phyloP scores from a whole-genome alignment of 2,329 filamentous ascomycete species.

The Huntiella decipiens region DNA sequence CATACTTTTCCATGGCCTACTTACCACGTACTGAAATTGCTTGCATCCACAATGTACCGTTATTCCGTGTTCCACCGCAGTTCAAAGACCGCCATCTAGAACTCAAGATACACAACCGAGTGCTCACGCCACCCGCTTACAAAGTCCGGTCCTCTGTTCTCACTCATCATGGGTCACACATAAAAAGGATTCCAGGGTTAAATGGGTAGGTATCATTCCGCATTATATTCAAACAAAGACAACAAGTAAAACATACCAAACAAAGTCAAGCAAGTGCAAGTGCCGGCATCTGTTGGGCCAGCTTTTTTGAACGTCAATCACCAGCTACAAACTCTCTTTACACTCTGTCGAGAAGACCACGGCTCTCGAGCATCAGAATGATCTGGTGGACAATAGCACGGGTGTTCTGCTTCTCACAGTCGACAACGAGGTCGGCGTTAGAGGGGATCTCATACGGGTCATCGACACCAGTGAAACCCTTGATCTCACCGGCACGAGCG shows the following conservation, averaged over 20 bases:
- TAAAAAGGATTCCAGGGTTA: background rate
- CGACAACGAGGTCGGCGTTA: slow-evolving; percentile 70
- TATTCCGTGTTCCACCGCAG: no score
- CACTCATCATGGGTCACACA: background rate
- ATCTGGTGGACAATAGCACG: slow-evolving; percentile 95
- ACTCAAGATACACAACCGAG: no score
- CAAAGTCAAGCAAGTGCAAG: background rate
- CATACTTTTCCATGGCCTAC: no score
- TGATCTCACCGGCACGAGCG: slow-evolving; percentile 77
- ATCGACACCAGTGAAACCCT: slow-evolving; percentile 95
- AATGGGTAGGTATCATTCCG: slow-evolving; percentile 6
- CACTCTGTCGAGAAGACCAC: slow-evolving; percentile 63
- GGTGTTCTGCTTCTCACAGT: slow-evolving; percentile 71
- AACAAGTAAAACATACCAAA: background rate
- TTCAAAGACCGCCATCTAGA: no score
- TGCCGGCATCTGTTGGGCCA: slow-evolving; percentile 1
- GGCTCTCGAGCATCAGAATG: slow-evolving; percentile 73
- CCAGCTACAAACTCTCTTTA: slow-evolving; percentile 16
- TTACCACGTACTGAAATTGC: no score
- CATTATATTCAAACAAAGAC: slow-evolving; percentile 8
- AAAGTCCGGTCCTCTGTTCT: no score
- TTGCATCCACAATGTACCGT: no score
- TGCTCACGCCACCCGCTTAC: no score
- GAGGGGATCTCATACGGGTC: slow-evolving; percentile 80
- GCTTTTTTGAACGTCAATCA: slow-evolving; percentile 1